phyloP scores from a whole-genome alignment of 2,329 filamentous ascomycete genomes.

The Magnaporthiopsis incrustans region DNA sequence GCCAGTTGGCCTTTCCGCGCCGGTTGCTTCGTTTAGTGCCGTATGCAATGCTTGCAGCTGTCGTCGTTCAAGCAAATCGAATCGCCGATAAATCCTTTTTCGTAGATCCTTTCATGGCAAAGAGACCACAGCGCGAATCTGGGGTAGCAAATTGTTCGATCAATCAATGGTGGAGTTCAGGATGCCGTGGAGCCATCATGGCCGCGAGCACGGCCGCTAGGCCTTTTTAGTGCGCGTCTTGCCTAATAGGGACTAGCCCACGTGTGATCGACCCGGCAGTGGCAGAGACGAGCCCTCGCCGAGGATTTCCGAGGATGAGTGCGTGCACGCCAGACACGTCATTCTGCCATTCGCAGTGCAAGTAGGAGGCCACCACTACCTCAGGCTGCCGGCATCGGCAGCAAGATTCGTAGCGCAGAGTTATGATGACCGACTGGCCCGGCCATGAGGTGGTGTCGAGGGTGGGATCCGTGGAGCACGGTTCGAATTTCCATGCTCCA shows the following conservation, averaged over 20 bases:
- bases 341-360: background rate
- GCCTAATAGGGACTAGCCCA: background rate
- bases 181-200: background rate
- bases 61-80: background rate
- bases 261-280: background rate
- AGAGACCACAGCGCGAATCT: background rate
- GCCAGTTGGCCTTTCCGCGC: background rate
- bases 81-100: background rate
- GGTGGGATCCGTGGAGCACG: background rate
- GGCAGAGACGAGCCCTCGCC: background rate
- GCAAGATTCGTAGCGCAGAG: background rate
- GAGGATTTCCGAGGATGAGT: background rate
- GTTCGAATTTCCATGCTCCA: background rate
- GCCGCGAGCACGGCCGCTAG: background rate
- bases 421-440: background rate
- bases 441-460: no score
- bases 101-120: background rate
- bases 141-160: background rate
- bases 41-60: background rate
- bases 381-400: no score
- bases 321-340: background rate
- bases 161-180: background rate
- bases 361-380: no score
- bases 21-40: background rate
- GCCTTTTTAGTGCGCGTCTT: background rate